Base-by-base conservation (phyloP, 257 asterid species). In the Solanum appendiculatum region DNA sequence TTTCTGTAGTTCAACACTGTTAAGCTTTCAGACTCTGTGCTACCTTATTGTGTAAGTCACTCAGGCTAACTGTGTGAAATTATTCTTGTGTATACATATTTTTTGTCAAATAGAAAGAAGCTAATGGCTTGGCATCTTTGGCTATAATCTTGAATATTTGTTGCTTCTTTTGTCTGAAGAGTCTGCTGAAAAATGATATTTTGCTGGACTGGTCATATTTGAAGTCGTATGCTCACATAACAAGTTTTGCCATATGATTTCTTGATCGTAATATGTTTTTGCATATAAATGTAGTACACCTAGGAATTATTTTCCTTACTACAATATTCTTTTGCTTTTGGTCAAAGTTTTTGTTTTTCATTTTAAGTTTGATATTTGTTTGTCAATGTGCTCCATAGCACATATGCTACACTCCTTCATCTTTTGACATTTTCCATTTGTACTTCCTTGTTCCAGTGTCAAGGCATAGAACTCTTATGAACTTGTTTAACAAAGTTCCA, bases 391-490 rank as follows among this genome's bases (percentile, higher is more conserved):
- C 85, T 80, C 29, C 42, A 18, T 29, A 44, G 16, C 29, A 11
- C 85, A 48, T 20, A 46, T 18, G 42, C 69, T 81, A 21, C 5
- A 31, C 39, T 73, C 63, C 37, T 48, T 25, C 54, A 77, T n/a
- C 84, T 66, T 86, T 54, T 86, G 34, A 74, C 31, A 37, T 39
- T 40, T 84, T 42, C 66, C 37, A 37, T 20, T 36, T 86, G 36
- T 23, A 9, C 16, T 27, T 70, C 46, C 23, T 87, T 86, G 15
- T 85, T 84, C 88, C 94, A 87, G 89, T 87, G 85, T 83, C 87
- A n/a, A 87, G 85, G 85, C 89, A 87, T 29, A 29, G 87, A 72
- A 87, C 89, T 40, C 87, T 84, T 21, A 84, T 87, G 89, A 84
- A 72, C 85, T 31, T 87, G 37, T 87, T 70, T 66, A 86, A 84